A percentile compares a stretch with the other conserved stretches of the same genome.
These are phyloP conservation scores for Apophysomyces trapeziformis DNA, from an alignment of 371 early-diverging fungal genomes.

Conservation along the genomic window DNA sequence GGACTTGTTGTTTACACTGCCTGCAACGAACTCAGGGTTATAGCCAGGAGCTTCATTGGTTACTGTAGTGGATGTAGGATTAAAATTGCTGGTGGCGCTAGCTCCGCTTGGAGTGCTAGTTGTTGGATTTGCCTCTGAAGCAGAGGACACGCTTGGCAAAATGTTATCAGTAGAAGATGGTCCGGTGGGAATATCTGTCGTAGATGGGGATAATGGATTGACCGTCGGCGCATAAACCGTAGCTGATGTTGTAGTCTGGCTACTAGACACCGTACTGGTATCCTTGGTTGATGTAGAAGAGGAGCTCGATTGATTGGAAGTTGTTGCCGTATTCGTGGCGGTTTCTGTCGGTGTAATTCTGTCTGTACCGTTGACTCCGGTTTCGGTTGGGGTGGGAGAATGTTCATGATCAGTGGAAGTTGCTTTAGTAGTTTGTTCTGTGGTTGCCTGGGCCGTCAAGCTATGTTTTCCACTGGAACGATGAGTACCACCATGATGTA, in stretches of 20 bases:
- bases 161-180: not conserved
- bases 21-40: conserved; percentile 4
- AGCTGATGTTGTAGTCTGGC: too few species aligned
- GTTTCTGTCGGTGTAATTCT: too few species aligned
- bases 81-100: not conserved
- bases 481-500: not conserved
- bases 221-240: too few species aligned
- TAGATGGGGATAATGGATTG: too few species aligned
- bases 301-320: too few species aligned
- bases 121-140: not conserved
- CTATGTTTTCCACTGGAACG: not conserved
- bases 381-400: not conserved
- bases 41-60: not conserved
- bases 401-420: not conserved
- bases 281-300: too few species aligned
- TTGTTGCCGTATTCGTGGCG: too few species aligned
- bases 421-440: not conserved
- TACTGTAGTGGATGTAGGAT: not conserved
- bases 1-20: conserved; percentile 2
- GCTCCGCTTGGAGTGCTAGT: not conserved
- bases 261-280: too few species aligned
- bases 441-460: not conserved
- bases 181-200: not conserved
- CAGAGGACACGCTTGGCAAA: not conserved
- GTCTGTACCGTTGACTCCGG: too few species aligned